Percentiles rank a stretch among this genome's conserved stretches.
These are phyloP conservation scores for Macrophomina pseudophaseolina DNA, from an alignment of 2,329 filamentous ascomycete genomes.

Conservation along the genomic window DNA sequence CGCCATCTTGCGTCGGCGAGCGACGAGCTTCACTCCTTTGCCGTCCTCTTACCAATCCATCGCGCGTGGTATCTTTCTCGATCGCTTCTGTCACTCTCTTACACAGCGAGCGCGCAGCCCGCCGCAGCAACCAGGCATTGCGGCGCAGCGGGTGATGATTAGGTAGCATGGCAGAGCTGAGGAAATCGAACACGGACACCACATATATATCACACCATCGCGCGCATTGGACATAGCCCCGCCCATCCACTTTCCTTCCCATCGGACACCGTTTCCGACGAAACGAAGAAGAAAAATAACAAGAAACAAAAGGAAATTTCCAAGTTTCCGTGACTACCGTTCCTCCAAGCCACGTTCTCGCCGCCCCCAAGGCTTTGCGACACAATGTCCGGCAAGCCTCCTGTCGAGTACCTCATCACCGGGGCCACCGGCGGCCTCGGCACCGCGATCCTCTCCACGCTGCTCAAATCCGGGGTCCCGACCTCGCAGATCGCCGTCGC, in stretches of 20 bases:
- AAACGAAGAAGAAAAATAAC: not conserved
- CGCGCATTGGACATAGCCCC: conserved; percentile 8
- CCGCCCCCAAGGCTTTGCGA: not conserved
- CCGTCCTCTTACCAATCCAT: conserved; percentile 13
- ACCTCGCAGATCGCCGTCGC: conserved; percentile 50
- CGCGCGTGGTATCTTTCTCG: not conserved
- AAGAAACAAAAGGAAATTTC: not conserved
- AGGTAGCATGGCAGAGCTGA: conserved; percentile 23
- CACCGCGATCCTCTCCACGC: conserved; percentile 49
- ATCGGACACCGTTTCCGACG: not conserved
- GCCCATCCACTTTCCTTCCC: not conserved
- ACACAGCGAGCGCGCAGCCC: not conserved
- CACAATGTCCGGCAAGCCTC: conserved; percentile 9
- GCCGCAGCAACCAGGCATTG: not conserved
- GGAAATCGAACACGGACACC: conserved; percentile 17
- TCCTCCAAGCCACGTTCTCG: not conserved
- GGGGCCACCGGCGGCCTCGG: conserved; percentile 56
- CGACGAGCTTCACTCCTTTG: conserved; percentile 15
- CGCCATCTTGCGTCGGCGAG: not conserved
- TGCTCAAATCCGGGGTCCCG: conserved; percentile 49
- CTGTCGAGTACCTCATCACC: conserved; percentile 31
- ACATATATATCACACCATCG: conserved; percentile 21
- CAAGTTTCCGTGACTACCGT: not conserved
- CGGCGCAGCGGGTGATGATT: conserved; percentile 12
- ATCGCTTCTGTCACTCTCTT: not conserved